A percentile compares a stretch with the other conserved stretches of the same genome.
phyloP scores from a whole-genome alignment of 495 filamentous ascomycete genomes.

The Talaromyces ruber region DNA sequence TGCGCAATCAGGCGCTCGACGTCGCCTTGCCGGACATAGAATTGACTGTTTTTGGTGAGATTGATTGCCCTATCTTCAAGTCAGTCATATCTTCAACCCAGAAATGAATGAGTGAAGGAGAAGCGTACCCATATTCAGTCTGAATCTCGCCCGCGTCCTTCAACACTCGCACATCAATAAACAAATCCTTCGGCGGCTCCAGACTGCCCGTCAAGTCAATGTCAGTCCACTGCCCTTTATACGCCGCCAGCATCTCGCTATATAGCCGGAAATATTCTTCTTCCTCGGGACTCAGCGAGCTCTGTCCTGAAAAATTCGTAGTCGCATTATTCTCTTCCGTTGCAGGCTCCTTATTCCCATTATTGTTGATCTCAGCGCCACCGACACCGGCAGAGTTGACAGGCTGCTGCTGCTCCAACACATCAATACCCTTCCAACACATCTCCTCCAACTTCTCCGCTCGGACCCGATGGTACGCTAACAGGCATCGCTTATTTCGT shows the following conservation, averaged over 20 bases:
- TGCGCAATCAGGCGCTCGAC: conserved; percentile 92
- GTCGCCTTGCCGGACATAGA: conserved; percentile 93
- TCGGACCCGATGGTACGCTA: conserved; percentile 87
- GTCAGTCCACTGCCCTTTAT: conserved; percentile 98
- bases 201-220: conserved; percentile 92
- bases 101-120: conserved; percentile 1
- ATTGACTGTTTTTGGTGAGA: conserved; percentile 95
- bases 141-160: conserved; percentile 99
- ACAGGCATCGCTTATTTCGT: conserved; percentile 89
- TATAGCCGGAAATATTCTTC: conserved; percentile 93
- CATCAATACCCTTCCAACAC: conserved; percentile 83
- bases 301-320: conserved; percentile 39
- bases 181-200: conserved; percentile 89
- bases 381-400: conserved; percentile 5
- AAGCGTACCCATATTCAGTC: conserved; percentile 90
- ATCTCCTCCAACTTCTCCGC: conserved; percentile 90
- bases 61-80: conserved; percentile 66
- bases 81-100: not conserved
- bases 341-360: not conserved
- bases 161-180: conserved; percentile 93
- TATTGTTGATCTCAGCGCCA: conserved; percentile 11
- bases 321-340: conserved; percentile 6
- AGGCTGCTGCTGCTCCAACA: conserved; percentile 53
- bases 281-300: conserved; percentile 90
- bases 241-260: conserved; percentile 83